Percentiles rank a stretch among this genome's conserved stretches.
Evolutionary conservation across 2,329 filamentous ascomycete genomes (phyloP).

Genomic region (Tympanopsis confertula): DNA sequence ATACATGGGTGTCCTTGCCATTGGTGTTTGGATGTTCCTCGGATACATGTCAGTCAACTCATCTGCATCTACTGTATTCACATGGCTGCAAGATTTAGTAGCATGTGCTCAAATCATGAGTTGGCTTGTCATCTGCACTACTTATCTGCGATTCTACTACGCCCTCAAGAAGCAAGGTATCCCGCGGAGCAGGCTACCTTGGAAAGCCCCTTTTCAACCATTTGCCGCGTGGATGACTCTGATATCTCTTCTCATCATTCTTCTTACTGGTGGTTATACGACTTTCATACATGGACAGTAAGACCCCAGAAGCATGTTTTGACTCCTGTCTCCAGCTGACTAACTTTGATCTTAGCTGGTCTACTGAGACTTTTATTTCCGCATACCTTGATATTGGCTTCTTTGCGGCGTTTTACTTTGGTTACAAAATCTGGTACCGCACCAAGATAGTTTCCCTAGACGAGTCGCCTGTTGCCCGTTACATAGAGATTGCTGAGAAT

Average conservation of each 20-base stretch:
- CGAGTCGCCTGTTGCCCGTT: slow-evolving; percentile 11
- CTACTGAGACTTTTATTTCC: slow-evolving; percentile 20
- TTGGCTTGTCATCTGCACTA: slow-evolving; percentile 11
- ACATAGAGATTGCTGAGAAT: slow-evolving; percentile 11
- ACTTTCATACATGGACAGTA: slow-evolving; percentile 13
- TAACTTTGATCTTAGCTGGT: too few species aligned
- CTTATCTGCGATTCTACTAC: slow-evolving; percentile 11
- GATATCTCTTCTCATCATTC: slow-evolving; percentile 8
- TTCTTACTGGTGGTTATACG: slow-evolving; percentile 12
- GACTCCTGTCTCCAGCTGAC: too few species aligned
- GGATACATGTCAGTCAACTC: slow-evolving; percentile 7
- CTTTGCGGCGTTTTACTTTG: slow-evolving; percentile 24
- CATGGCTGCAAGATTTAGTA: slow-evolving; percentile 14
- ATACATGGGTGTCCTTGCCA: neutral
- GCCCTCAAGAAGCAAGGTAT: slow-evolving; percentile 12
- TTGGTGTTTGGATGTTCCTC: slow-evolving; percentile 3
- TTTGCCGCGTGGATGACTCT: neutral
- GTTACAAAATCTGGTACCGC: slow-evolving; percentile 23
- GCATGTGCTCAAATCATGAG: slow-evolving; percentile 10
- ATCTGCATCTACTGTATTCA: slow-evolving; percentile 11
- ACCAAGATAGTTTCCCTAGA: slow-evolving; percentile 19
- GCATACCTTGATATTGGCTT: slow-evolving; percentile 27
- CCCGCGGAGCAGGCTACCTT: neutral
- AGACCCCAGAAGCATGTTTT: too few species aligned
- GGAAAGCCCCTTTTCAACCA: neutral